Evolutionary conservation across 495 filamentous ascomycete species (phyloP).

Genomic region (Penicillium fimorum): DNA sequence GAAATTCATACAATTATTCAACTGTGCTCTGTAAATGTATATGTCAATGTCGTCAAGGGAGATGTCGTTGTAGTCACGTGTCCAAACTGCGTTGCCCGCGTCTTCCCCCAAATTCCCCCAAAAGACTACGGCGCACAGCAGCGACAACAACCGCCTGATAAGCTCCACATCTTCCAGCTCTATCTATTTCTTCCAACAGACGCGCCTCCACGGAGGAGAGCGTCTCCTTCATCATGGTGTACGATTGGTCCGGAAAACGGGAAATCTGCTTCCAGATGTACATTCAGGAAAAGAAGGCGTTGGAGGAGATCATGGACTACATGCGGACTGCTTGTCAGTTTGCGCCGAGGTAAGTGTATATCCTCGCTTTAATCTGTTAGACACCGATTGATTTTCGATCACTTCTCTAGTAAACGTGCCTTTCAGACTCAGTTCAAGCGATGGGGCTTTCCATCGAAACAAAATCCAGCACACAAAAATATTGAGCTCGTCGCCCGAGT

Average conservation of each 20-base stretch:
- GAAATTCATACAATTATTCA: constrained; percentile 2
- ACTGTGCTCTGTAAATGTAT: neutral
- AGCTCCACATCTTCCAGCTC: constrained; percentile 19
- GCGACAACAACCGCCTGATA: constrained; percentile 41
- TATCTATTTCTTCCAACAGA: constrained; percentile 21
- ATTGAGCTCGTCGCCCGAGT: constrained; percentile 61
- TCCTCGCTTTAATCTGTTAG: neutral
- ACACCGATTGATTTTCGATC: constrained; percentile 2
- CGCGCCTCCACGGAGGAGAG: constrained; percentile 37
- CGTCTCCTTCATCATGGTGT: constrained; percentile 55
- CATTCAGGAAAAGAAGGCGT: constrained; percentile 65
- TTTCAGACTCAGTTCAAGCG: constrained; percentile 71
- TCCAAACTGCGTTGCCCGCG: constrained; percentile 24
- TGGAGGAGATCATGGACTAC: constrained; percentile 67
- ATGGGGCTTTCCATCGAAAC: constrained; percentile 76
- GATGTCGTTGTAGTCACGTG: constrained; percentile 17
- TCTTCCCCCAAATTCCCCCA: constrained; percentile 7
- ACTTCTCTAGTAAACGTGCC: constrained; percentile 59
- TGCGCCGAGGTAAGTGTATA: constrained; percentile 57
- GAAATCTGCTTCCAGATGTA: constrained; percentile 69
- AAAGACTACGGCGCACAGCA: constrained; percentile 40
- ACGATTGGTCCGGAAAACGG: constrained; percentile 71
- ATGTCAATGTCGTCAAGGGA: neutral
- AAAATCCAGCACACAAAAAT: constrained; percentile 68
- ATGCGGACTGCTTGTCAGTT: constrained; percentile 61